Conservation (phyloP, 2,329 filamentous ascomycete species). For the Didymella keratinophila region DNA sequence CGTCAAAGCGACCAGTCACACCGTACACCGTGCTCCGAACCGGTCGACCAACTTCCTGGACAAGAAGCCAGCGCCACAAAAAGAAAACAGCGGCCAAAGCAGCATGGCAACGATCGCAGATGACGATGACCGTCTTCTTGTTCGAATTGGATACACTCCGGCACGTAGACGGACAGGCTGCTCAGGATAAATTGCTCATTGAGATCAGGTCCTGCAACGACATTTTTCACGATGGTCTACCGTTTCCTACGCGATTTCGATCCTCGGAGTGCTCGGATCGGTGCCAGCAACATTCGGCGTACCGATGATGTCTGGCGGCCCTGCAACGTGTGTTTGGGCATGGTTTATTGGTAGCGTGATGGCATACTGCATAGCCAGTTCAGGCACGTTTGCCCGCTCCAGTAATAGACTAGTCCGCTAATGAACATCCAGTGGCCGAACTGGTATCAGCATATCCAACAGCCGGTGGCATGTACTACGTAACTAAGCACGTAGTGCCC, state of each 20-base stretch:
- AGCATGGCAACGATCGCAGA: conserved; percentile 62
- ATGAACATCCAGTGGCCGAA: conserved; percentile 61
- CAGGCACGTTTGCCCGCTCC: conserved; percentile 49
- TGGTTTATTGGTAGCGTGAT: conserved; percentile 71
- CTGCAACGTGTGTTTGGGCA: conserved; percentile 70
- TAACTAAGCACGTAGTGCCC: conserved; percentile 70
- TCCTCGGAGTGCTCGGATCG: conserved; percentile 70
- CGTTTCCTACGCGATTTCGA: conserved; percentile 71
- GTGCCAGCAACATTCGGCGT: conserved; percentile 69
- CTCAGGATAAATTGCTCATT: conserved; percentile 26
- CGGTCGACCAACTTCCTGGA: conserved; percentile 30
- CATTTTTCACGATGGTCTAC: conserved; percentile 74
- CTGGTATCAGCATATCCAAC: conserved; percentile 72
- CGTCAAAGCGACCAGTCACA: conserved; percentile 26
- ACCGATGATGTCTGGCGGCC: conserved; percentile 66
- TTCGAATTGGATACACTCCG: conserved; percentile 69
- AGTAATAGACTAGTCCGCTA: not conserved
- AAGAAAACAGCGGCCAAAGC: conserved; percentile 21
- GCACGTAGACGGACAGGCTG: conserved; percentile 50
- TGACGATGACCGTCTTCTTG: conserved; percentile 67
- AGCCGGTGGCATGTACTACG: conserved; percentile 73
- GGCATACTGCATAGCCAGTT: conserved; percentile 70
- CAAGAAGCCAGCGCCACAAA: conserved; percentile 37
- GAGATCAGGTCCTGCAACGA: conserved; percentile 63
- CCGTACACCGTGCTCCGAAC: conserved; percentile 21